Conservation (phyloP, 2,329 filamentous ascomycete genomes). For the Phialemonium atrogriseum region DNA sequence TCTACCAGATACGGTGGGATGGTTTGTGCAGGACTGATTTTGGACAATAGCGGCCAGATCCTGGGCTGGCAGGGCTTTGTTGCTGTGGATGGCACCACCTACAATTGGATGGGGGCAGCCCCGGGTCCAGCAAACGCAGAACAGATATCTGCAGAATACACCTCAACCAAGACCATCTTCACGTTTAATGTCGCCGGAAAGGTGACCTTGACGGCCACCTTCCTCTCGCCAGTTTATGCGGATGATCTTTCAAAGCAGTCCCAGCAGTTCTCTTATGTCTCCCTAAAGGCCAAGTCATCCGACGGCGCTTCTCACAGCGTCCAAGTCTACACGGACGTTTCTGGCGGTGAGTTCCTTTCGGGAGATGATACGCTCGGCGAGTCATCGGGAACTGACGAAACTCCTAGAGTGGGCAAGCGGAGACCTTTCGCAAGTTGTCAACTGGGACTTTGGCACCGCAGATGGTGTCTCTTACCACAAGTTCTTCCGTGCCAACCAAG, state of each 20-base stretch:
- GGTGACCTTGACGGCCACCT: conserved; percentile 59
- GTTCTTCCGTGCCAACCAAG: conserved; percentile 51
- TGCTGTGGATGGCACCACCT: conserved; percentile 54
- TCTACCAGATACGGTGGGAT: background rate
- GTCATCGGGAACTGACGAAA: background rate
- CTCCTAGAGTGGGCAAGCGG: conserved; percentile 64
- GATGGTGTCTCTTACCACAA: conserved; percentile 55
- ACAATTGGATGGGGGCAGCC: conserved; percentile 60
- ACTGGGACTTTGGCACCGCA: conserved; percentile 51
- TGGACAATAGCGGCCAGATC: conserved; percentile 35
- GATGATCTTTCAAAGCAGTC: conserved; percentile 60
- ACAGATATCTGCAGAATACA: conserved; percentile 60
- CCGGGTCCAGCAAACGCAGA: conserved; percentile 39
- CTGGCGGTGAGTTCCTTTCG: conserved; percentile 43
- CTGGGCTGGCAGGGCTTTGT: conserved; percentile 63
- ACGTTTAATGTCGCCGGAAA: conserved; percentile 54
- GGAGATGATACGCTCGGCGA: conserved; percentile 6
- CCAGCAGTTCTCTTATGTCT: conserved; percentile 61
- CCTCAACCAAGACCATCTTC: conserved; percentile 64
- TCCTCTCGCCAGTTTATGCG: conserved; percentile 62
- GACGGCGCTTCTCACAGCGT: conserved; percentile 57
- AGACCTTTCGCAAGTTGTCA: conserved; percentile 42
- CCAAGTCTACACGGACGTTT: conserved; percentile 65
- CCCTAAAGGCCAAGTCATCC: conserved; percentile 52
- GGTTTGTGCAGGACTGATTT: conserved; percentile 9